Conservation (phyloP, 2,329 filamentous ascomycete genomes). For the Davidsoniella australis region DNA sequence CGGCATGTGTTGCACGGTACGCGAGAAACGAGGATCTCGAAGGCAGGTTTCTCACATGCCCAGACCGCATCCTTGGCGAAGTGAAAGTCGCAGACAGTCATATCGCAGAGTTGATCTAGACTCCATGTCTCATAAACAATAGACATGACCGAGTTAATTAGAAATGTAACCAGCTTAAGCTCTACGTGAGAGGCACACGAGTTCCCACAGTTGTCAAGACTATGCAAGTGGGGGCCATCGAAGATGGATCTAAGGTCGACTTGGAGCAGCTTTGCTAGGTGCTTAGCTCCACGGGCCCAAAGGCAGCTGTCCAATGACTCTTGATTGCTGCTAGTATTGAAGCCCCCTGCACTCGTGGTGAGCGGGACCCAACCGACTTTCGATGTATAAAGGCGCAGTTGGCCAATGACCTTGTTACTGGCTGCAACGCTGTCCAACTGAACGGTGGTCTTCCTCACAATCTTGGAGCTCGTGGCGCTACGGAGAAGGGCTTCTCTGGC, state of each 20-base stretch:
- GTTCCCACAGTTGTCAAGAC: background rate
- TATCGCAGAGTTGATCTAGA: background rate
- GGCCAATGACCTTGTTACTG: background rate
- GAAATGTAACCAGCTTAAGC: slow-evolving; percentile 23
- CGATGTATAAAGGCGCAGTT: background rate
- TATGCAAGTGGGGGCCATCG: background rate
- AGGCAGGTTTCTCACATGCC: background rate
- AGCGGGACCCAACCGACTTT: background rate
- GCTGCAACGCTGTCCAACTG: background rate
- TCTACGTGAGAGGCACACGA: slow-evolving; percentile 23
- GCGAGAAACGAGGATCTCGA: slow-evolving; percentile 11
- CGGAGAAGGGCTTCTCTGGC: too few species aligned
- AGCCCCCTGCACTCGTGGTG: background rate
- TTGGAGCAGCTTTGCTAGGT: slow-evolving; percentile 18
- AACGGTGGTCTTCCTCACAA: background rate
- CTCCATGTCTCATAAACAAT: background rate
- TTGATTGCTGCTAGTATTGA: background rate
- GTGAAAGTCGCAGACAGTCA: background rate
- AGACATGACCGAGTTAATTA: slow-evolving; percentile 17
- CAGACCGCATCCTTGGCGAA: background rate
- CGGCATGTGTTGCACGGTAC: slow-evolving; percentile 6
- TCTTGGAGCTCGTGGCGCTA: too few species aligned
- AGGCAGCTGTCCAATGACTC: slow-evolving; percentile 17
- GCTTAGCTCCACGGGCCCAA: slow-evolving; percentile 20
- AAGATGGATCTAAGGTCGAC: slow-evolving; percentile 18